Percentiles rank a stretch among this genome's conserved stretches.
Conservation (phyloP, 768 basidiomycete genomes). For the Dentipellis fragilis region DNA sequence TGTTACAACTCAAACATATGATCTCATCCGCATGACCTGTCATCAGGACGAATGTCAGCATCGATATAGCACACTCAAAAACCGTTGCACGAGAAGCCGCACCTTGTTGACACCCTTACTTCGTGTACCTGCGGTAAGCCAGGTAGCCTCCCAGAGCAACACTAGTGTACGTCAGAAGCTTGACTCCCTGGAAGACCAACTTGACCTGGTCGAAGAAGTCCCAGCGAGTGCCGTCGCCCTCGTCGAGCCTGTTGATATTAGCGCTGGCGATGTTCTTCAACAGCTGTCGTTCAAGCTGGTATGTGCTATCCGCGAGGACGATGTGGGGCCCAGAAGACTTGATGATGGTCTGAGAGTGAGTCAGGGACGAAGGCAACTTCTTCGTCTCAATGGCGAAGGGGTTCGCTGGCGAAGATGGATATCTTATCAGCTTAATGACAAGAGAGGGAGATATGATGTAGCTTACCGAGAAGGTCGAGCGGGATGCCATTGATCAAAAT, state of each 20-base stretch:
- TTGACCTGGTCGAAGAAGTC: conserved; percentile 1
- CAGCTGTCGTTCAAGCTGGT: background rate
- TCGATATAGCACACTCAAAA: background rate
- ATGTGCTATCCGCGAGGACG: background rate
- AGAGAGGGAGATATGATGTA: too few species aligned
- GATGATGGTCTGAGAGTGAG: background rate
- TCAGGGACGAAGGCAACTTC: background rate
- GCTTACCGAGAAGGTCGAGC: background rate
- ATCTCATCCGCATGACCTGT: too few species aligned
- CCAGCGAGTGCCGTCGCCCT: background rate
- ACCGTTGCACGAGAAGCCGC: background rate
- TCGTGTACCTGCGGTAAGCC: background rate
- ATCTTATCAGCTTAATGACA: background rate
- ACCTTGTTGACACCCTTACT: background rate
- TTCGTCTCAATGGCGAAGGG: background rate
- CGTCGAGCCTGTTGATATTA: background rate
- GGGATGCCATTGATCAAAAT: conserved; percentile 1
- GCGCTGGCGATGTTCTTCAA: background rate
- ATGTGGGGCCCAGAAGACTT: background rate
- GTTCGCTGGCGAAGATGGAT: background rate
- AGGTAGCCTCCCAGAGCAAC: background rate
- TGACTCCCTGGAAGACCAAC: background rate
- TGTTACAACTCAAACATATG: too few species aligned
- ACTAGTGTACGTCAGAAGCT: background rate
- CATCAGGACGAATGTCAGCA: too few species aligned